Evolutionary conservation across 2,329 filamentous ascomycete species (phyloP).

Genomic region (Microsporum audouinii): DNA sequence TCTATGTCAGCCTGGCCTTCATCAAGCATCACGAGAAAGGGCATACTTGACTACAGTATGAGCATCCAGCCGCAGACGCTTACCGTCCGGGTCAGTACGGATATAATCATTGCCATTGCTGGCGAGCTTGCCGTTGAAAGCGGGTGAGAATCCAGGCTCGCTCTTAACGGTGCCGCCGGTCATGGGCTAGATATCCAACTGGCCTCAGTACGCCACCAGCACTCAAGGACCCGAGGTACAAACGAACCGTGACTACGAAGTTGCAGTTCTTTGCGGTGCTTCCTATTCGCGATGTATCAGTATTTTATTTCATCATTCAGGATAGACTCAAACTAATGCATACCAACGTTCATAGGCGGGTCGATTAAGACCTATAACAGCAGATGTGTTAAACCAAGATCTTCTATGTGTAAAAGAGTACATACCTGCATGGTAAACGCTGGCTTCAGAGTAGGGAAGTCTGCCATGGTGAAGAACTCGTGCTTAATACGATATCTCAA

Average conservation of each 20-base stretch:
- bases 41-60: conserved; percentile 30
- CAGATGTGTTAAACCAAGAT: background rate
- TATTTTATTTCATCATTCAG: background rate
- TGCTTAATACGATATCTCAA: background rate
- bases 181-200: conserved; percentile 25
- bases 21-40: background rate
- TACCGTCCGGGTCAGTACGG: conserved; percentile 30
- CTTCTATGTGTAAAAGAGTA: conserved; percentile 2
- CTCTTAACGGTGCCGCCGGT: conserved; percentile 27
- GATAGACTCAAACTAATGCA: conserved; percentile 7
- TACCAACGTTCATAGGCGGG: conserved; percentile 24
- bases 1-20: background rate
- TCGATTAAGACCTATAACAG: conserved; percentile 24
- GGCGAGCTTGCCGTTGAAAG: conserved; percentile 28
- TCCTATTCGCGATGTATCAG: conserved; percentile 18
- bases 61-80: conserved; percentile 31
- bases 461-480: conserved; percentile 20
- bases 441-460: conserved; percentile 30
- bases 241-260: conserved; percentile 28
- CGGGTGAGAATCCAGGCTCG: conserved; percentile 26
- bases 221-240: background rate
- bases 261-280: conserved; percentile 26
- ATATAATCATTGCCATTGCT: conserved; percentile 35
- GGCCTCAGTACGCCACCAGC: background rate
- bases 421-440: conserved; percentile 31